Base-by-base conservation (phyloP, 2,329 filamentous ascomycete species). In the Talaromyces albobiverticillius region DNA sequence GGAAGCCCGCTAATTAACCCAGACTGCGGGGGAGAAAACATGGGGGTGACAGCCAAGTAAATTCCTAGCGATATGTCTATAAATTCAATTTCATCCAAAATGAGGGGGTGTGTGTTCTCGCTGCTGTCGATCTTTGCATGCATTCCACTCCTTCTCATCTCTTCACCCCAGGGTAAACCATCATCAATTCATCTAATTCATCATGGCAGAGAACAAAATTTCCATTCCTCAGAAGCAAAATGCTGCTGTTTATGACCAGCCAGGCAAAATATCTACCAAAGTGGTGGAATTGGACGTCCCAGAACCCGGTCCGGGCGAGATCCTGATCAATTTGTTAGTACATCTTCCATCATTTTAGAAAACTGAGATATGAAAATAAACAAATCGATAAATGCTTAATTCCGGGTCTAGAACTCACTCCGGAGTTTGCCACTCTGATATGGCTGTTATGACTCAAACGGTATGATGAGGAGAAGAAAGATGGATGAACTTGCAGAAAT, bases 341-440 rank as follows among this genome's bases (percentile, higher is more conserved):
- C n/a, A 18, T 18, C 36, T 41, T 26, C n/a, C n/a, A 48, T 42
- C 20, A 25, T 22, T 26, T 4, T 10, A 29, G 36, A 32, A 32
- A 32, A 31, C n/a, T n/a, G n/a, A n/a, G n/a, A n/a, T n/a, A n/a
- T n/a, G n/a, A n/a, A n/a, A n/a, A n/a, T n/a, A n/a, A n/a, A n/a
- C n/a, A n/a, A n/a, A n/a, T n/a, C 9, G 23, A 3, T 5, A 40
- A n/a, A n/a, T 42, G 41, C 20, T 22, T 38, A 31, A 48, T 41
- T n/a, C 29, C 5, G 14, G 5, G 2, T 48, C 23, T 54, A 80
- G 79, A 34, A 82, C 84, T 3, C 83, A 86, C 63, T 82, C 81
- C 0, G 84, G 84, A 47, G 83, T 87, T 43, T 87, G 84, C 68
- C 84, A 87, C 65, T 83, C 79, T 2, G 84, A 87, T 62, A 71